Percentiles rank a stretch among this genome's conserved stretches.
These are phyloP conservation scores for Tuber brumale DNA, from an alignment of 495 filamentous ascomycete genomes.

Conservation along the genomic window DNA sequence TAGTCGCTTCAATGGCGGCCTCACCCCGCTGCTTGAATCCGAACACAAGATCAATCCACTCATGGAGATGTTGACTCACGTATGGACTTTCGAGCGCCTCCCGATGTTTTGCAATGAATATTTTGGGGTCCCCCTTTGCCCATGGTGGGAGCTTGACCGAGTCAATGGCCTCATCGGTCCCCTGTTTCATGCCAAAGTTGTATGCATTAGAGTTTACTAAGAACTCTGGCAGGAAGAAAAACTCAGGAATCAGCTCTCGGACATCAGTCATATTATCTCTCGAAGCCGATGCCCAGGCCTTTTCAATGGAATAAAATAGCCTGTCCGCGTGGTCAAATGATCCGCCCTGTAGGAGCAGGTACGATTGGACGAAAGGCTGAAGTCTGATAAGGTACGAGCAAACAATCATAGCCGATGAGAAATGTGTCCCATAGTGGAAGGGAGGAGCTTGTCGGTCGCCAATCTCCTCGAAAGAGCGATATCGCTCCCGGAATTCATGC, in stretches of 20 bases:
- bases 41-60: conserved; percentile 96
- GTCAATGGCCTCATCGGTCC: conserved; percentile 68
- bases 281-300: conserved; percentile 86
- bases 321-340: conserved; percentile 93
- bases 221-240: conserved; percentile 94
- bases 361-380: conserved; percentile 93
- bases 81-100: conserved; percentile 92
- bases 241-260: conserved; percentile 87
- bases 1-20: conserved; percentile 80
- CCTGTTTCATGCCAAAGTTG: conserved; percentile 84
- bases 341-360: conserved; percentile 94
- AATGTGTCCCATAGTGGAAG: conserved; percentile 97
- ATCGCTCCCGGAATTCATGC: conserved; percentile 70
- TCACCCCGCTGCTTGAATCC: conserved; percentile 93
- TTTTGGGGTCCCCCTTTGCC: conserved; percentile 93
- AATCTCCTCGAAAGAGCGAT: conserved; percentile 85
- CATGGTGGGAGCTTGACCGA: conserved; percentile 82
- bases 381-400: conserved; percentile 90
- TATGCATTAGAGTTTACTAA: conserved; percentile 84
- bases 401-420: conserved; percentile 98
- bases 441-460: conserved; percentile 67
- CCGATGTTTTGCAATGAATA: conserved; percentile 89
- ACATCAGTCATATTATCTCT: conserved; percentile 87
- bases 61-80: conserved; percentile 80
- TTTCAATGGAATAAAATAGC: conserved; percentile 86